Evolutionary conservation across 441 rosid genomes (phyloP), one percentile per base, ranked within the genome.

Genomic region (Flueggea neowawraea): DNA sequence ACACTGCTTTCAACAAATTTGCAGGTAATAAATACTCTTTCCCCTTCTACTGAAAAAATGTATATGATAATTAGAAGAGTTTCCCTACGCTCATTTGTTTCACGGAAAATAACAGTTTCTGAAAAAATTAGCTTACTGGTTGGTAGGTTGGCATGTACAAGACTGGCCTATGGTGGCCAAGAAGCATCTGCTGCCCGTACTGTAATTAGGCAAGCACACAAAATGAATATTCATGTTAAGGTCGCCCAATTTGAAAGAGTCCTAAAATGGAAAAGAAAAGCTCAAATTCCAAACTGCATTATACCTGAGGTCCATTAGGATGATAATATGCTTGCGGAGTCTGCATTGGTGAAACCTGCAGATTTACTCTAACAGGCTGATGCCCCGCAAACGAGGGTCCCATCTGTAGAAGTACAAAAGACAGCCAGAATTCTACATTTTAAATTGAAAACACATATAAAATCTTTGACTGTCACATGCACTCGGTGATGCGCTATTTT

Each of bases 281-380:
- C 2, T 22, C 28, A 22, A 60, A 16, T 22, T 48, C 16, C 16
- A n/a, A 57, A 28, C 52, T 39, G 47, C 36, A 44, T 44, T 52
- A 14, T 63, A 90, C 98, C 90, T 88, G 93, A 69, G 92, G 90
- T 66, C 82, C 96, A 72, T 73, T 75, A 57, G 87, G 89, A 67
- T 84, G 96, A 69, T 81, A 82, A 79, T 84, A 94, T 45, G 86
- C 67, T 70, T 80, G 96, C 0, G 80, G 81, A 45, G 87, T 47
- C 53, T 81, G 95, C 75, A 80, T 36, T 39, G 85, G 82, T 57
- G 86, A 73, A 69, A 70, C 82, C 79, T 76, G 97, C 12, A 81
- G 79, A 73, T 80, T 82, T 75, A 78, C 88, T 39, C 90, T 68
- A 60, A 89, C 81, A 47, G 86, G 93, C 69, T 84, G 93, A 60